Percentiles rank a stretch among this genome's conserved stretches.
These are phyloP conservation scores for Nakazawaea ambrosiae DNA, from an alignment of 805 yeast genomes.

Conservation along the genomic window DNA sequence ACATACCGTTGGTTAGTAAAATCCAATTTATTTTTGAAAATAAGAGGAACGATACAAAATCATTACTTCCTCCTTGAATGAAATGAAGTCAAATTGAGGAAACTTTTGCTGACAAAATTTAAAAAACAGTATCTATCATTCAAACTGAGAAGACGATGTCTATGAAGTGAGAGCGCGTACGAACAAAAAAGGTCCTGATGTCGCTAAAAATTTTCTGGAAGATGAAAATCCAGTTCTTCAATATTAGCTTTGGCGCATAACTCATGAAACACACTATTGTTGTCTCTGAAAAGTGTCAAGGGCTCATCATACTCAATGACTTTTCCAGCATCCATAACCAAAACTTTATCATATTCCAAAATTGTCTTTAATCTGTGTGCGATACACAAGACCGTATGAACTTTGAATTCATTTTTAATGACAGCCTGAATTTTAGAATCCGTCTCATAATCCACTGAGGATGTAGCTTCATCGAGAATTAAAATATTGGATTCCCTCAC, in stretches of 20 bases:
- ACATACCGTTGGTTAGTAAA: too few relatives aligned
- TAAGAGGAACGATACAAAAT: too few relatives aligned
- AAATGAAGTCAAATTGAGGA: too few relatives aligned
- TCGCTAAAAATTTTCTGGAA: too few relatives aligned
- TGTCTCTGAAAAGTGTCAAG: slow-evolving; percentile 28
- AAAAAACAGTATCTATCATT: too few relatives aligned
- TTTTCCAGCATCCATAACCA: slow-evolving; percentile 53
- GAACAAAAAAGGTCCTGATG: too few relatives aligned
- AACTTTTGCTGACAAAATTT: too few relatives aligned
- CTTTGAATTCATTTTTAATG: slow-evolving; percentile 46
- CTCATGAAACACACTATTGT: slow-evolving; percentile 36
- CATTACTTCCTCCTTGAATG: too few relatives aligned
- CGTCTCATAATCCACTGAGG: slow-evolving; percentile 68
- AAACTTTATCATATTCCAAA: slow-evolving; percentile 47
- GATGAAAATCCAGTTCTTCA: slow-evolving; percentile 27
- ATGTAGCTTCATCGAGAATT: slow-evolving; percentile 71
- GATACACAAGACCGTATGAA: slow-evolving; percentile 63
- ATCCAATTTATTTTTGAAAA: too few relatives aligned
- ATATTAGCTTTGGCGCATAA: slow-evolving; percentile 46
- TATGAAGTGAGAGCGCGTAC: too few relatives aligned
- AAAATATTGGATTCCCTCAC: slow-evolving; percentile 55
- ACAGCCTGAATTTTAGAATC: slow-evolving; percentile 58
- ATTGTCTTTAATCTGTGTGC: slow-evolving; percentile 69
- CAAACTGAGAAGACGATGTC: too few relatives aligned
- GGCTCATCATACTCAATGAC: slow-evolving; percentile 52